These are phyloP conservation scores for Podaxis sp. DNA, from an alignment of 768 basidiomycete genomes.

Conservation along the genomic window DNA sequence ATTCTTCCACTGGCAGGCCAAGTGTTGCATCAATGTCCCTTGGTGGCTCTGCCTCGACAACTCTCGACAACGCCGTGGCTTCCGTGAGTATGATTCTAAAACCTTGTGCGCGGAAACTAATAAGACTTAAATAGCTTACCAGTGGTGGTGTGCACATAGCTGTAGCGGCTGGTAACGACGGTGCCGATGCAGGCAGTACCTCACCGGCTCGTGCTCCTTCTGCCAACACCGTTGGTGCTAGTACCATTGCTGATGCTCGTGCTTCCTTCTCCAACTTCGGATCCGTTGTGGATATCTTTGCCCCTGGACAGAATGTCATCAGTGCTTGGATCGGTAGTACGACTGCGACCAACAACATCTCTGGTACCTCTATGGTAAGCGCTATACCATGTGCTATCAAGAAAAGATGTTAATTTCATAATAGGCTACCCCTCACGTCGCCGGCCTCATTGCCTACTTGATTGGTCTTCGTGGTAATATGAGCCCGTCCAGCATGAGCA, in stretches of 20 bases:
- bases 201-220: conserved; percentile 36
- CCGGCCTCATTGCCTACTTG: conserved; percentile 40
- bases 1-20: conserved; percentile 25
- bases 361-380: conserved; percentile 29
- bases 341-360: conserved; percentile 24
- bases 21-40: conserved; percentile 37
- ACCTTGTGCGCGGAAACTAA: not conserved
- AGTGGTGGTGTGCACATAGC: conserved; percentile 30
- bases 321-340: conserved; percentile 29
- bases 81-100: conserved; percentile 16
- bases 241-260: conserved; percentile 32
- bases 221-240: conserved; percentile 41
- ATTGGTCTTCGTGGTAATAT: conserved; percentile 30
- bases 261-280: conserved; percentile 42
- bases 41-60: conserved; percentile 27
- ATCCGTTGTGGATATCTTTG: conserved; percentile 41
- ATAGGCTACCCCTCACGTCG: conserved; percentile 39
- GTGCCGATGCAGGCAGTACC: conserved; percentile 27
- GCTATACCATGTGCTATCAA: not conserved
- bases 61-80: conserved; percentile 33
- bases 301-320: conserved; percentile 35
- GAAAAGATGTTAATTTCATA: not conserved
- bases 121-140: conserved; percentile 24
- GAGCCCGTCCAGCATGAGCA: conserved; percentile 29
- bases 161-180: conserved; percentile 37